phyloP scores from a whole-genome alignment of 2,329 filamentous ascomycete genomes.

The Cytospora piceicola region DNA sequence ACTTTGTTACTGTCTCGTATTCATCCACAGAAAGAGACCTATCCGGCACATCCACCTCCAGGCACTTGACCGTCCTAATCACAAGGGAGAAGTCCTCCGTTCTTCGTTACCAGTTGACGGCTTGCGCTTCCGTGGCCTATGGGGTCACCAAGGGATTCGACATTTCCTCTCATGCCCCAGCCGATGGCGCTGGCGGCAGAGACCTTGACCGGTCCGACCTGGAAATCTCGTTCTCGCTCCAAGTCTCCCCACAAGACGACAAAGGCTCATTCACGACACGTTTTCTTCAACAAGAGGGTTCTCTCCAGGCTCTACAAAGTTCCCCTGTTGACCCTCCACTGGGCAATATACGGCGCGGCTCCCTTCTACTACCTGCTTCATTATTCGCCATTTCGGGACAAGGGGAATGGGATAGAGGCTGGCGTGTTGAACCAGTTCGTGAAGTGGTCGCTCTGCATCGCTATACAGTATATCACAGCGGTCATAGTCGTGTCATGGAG shows the following conservation, averaged over 20 bases:
- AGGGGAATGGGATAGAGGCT: neutral
- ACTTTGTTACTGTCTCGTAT: too few relatives aligned
- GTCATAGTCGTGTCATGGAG: conserved; percentile 16
- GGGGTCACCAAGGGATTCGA: conserved; percentile 13
- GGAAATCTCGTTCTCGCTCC: conserved; percentile 12
- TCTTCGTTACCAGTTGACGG: too few relatives aligned
- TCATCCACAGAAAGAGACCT: too few relatives aligned
- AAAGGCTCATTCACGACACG: conserved; percentile 3
- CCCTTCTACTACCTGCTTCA: conserved; percentile 27
- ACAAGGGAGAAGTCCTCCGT: too few relatives aligned
- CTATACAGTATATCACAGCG: conserved; percentile 26
- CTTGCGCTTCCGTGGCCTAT: conserved; percentile 17
- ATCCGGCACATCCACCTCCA: too few relatives aligned
- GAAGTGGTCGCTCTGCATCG: conserved; percentile 19
- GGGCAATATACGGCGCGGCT: conserved; percentile 25
- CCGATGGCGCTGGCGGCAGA: conserved; percentile 29
- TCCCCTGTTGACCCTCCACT: conserved; percentile 24
- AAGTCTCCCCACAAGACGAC: conserved; percentile 7
- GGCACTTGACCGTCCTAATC: too few relatives aligned
- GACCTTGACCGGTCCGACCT: conserved; percentile 17
- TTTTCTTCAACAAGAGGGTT: conserved; percentile 25
- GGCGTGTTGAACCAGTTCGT: conserved; percentile 14
- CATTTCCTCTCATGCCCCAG: conserved; percentile 27
- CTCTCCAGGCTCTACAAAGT: conserved; percentile 23
- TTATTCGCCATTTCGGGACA: conserved; percentile 27